Evolutionary conservation across 1,284 basidiomycete species (phyloP).

Genomic region (Neonothopanus nambi): DNA sequence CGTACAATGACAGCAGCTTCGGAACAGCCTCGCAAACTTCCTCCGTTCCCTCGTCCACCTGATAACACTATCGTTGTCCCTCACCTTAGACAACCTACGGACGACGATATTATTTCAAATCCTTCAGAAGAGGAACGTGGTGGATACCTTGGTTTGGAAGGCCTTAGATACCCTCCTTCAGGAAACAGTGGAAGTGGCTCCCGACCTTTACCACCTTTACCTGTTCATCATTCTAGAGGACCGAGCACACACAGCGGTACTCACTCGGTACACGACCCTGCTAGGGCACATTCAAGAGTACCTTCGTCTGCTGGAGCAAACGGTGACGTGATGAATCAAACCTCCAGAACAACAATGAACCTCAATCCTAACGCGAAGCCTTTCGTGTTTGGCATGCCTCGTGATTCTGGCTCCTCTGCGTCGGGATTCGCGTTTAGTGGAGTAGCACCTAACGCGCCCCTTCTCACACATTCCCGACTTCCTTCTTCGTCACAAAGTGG

Average conservation of each 20-base stretch:
- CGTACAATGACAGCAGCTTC: constrained; percentile 1
- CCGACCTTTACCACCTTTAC: constrained; percentile 53
- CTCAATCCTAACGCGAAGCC: constrained; percentile 80
- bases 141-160: constrained; percentile 45
- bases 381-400: constrained; percentile 48
- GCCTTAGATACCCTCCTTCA: constrained; percentile 29
- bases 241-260: constrained; percentile 47
- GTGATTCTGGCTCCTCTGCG: constrained; percentile 33
- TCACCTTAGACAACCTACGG: constrained; percentile 21
- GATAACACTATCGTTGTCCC: constrained; percentile 42
- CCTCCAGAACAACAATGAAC: constrained; percentile 29
- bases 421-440: constrained; percentile 29
- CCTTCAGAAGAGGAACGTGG: constrained; percentile 72
- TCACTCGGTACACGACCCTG: constrained; percentile 60
- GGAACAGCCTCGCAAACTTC: constrained; percentile 62
- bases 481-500: constrained; percentile 39
- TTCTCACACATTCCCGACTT: constrained; percentile 51
- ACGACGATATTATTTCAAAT: constrained; percentile 76
- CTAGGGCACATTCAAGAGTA: constrained; percentile 62
- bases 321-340: constrained; percentile 22
- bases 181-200: constrained; percentile 3
- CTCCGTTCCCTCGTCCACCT: constrained; percentile 77
- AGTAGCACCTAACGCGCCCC: constrained; percentile 37
- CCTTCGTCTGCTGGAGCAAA: constrained; percentile 29
- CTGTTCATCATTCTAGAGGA: constrained; percentile 55